Percentiles rank a stretch among this genome's conserved stretches.
phyloP scores from a whole-genome alignment of 768 basidiomycete genomes.

The Ramaria rubella region DNA sequence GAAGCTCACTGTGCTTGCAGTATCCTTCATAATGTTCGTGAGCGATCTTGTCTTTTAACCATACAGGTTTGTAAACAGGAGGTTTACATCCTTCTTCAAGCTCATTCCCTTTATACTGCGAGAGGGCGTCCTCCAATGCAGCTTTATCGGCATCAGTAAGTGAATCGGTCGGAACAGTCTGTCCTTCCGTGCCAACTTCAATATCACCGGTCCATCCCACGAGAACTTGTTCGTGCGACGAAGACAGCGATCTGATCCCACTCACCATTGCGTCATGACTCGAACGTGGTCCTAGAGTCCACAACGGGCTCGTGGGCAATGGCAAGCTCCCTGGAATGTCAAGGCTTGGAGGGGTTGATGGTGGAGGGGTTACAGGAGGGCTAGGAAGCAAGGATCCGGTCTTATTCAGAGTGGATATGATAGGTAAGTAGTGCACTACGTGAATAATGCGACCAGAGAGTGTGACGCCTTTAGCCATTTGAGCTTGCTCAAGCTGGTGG shows the following conservation, averaged over 20 bases:
- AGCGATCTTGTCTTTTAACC: conserved; percentile 83
- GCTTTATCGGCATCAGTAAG: conserved; percentile 58
- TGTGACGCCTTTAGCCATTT: conserved; percentile 58
- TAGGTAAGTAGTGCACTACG: conserved; percentile 84
- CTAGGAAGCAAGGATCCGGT: conserved; percentile 44
- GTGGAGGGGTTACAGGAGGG: conserved; percentile 68
- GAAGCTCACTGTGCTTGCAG: conserved; percentile 91
- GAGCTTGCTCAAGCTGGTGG: conserved; percentile 61
- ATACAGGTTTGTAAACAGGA: conserved; percentile 52
- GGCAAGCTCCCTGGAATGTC: conserved; percentile 12
- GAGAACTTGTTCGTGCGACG: conserved; percentile 84
- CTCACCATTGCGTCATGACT: conserved; percentile 95
- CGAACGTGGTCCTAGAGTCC: conserved; percentile 74
- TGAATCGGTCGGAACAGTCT: conserved; percentile 40
- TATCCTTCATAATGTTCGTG: conserved; percentile 96
- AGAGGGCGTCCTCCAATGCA: conserved; percentile 60
- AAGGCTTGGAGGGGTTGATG: conserved; percentile 14
- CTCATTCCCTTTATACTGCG: conserved; percentile 44
- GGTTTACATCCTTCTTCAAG: conserved; percentile 13
- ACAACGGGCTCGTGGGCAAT: conserved; percentile 33
- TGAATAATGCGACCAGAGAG: conserved; percentile 89
- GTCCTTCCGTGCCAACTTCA: conserved; percentile 35
- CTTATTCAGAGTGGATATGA: conserved; percentile 53
- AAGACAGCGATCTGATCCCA: conserved; percentile 78
- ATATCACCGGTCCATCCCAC: conserved; percentile 95